phyloP scores from a whole-genome alignment of 345 rosid species.

The Euphorbia peplus region DNA sequence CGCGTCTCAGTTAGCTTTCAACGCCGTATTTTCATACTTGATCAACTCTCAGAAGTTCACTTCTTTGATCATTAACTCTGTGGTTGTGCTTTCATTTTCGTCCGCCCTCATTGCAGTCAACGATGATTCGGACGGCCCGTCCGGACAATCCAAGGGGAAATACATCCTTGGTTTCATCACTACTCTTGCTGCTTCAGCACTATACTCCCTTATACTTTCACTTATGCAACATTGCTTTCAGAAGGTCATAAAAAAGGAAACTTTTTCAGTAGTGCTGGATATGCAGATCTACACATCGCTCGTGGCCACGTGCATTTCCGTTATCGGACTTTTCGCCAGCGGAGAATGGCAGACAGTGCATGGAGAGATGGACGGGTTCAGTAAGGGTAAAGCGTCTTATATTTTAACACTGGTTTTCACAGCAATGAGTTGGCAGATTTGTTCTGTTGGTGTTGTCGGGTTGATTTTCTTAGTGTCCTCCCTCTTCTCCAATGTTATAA shows the following conservation, averaged over 20 bases:
- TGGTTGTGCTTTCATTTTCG: conserved; percentile 64
- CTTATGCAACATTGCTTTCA: conserved; percentile 74
- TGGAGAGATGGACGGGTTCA: conserved; percentile 47
- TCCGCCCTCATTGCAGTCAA: conserved; percentile 62
- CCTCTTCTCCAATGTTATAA: conserved; percentile 70
- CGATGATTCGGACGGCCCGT: conserved; percentile 50
- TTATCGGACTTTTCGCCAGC: conserved; percentile 50
- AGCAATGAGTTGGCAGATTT: conserved; percentile 62
- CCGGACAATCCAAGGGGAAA: conserved; percentile 53
- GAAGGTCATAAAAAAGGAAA: conserved; percentile 52
- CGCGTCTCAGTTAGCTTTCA: conserved; percentile 72
- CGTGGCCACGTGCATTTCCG: conserved; percentile 42
- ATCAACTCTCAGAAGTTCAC: conserved; percentile 79
- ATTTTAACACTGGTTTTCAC: conserved; percentile 51
- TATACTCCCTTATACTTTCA: conserved; percentile 79
- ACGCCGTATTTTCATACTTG: conserved; percentile 68
- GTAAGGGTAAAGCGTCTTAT: conserved; percentile 46
- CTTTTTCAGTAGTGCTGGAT: conserved; percentile 51
- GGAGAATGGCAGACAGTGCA: conserved; percentile 68
- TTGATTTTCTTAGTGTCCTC: conserved; percentile 64
- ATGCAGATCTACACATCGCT: conserved; percentile 57
- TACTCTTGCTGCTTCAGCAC: conserved; percentile 61
- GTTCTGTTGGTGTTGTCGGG: conserved; percentile 68
- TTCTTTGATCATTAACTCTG: conserved; percentile 47
- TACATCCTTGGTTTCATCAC: conserved; percentile 52